These are phyloP conservation scores for Mollisiaceae sp. DNA, from an alignment of 2,329 filamentous ascomycete species.

Conservation along the genomic window DNA sequence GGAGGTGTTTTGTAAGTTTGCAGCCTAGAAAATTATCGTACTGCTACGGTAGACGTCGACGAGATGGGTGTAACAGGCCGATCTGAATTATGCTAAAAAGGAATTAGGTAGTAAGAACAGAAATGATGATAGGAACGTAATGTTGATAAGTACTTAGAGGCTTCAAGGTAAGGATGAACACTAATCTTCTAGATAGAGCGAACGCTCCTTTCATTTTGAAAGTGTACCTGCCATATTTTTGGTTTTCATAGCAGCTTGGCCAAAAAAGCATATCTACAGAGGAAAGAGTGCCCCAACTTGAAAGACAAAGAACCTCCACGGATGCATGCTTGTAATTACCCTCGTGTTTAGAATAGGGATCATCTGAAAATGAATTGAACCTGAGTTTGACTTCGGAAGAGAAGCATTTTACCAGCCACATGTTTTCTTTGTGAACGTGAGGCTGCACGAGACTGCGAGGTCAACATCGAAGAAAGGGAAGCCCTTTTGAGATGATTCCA, in stretches of 20 bases:
- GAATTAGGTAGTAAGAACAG: background rate
- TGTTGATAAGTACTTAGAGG: background rate
- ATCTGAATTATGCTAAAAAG: background rate
- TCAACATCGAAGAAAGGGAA: background rate
- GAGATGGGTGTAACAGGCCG: background rate
- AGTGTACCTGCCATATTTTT: background rate
- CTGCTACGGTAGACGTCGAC: background rate
- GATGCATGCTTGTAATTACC: background rate
- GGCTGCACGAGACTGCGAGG: background rate
- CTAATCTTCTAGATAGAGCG: background rate
- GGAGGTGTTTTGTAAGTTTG: background rate
- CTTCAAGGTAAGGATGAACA: background rate
- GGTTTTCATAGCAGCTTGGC: background rate
- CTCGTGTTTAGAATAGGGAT: background rate
- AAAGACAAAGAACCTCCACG: background rate
- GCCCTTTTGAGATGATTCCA: background rate
- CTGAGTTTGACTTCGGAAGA: background rate
- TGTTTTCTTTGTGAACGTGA: background rate
- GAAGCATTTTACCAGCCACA: background rate
- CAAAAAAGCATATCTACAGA: background rate
- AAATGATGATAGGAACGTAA: background rate
- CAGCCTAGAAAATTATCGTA: background rate
- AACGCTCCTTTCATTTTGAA: background rate
- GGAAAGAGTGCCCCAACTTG: background rate
- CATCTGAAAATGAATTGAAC: background rate